A percentile compares a stretch with the other conserved stretches of the same genome.
phyloP scores from a whole-genome alignment of 345 rosid species.

The Draba incana region DNA sequence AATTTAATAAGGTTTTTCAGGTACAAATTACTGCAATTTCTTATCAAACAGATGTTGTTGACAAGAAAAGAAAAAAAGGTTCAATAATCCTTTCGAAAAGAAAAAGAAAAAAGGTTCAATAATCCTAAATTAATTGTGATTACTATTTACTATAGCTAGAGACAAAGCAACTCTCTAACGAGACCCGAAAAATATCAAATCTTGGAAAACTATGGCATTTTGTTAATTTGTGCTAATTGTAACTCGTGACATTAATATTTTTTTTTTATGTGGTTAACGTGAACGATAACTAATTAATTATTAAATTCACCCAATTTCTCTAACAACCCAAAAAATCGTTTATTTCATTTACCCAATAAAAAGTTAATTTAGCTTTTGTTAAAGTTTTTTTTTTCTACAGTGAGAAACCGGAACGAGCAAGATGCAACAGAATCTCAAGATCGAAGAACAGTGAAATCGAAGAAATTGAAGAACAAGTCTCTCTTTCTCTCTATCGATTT shows the following conservation, averaged over 20 bases:
- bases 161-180: not conserved
- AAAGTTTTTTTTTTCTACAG: no score
- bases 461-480: slow-evolving; percentile 30
- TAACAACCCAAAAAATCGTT: no score
- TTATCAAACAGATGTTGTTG: no score
- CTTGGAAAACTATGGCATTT: not conserved
- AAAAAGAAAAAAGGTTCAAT: no score
- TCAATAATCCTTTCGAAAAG: no score
- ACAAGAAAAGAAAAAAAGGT: no score
- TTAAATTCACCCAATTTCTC: no score
- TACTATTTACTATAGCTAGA: not conserved
- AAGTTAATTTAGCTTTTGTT: not conserved
- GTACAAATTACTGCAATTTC: no score
- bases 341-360: not conserved
- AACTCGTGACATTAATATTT: not conserved
- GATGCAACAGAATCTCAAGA: slow-evolving; percentile 35
- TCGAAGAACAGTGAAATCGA: slow-evolving; percentile 40
- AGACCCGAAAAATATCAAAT: not conserved
- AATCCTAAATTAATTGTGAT: not conserved
- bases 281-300: no score
- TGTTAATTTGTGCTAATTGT: not conserved
- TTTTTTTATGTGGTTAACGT: not conserved
- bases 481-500: not conserved
- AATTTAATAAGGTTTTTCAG: no score
- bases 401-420: no score